Conservation (phyloP, 2,329 filamentous ascomycete genomes). For the Cryphonectria parasitica region DNA sequence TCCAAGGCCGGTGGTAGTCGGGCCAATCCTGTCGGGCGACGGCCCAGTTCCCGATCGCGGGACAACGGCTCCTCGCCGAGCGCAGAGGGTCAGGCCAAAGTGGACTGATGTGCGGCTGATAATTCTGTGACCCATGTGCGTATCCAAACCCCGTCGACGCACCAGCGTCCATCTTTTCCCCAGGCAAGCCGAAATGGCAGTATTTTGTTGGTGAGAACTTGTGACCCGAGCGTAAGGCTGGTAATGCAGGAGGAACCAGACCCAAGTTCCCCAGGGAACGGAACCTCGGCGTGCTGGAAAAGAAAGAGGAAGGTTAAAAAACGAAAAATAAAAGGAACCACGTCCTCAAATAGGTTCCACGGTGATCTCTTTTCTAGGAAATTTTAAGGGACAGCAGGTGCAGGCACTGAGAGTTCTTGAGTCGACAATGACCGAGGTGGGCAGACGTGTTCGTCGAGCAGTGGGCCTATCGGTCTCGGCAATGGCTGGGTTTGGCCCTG, state of each 20-base stretch:
- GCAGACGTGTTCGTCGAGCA: background rate
- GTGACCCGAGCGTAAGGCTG: background rate
- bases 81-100: background rate
- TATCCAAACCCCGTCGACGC: constrained; percentile 12
- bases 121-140: background rate
- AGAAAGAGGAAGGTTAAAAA: background rate
- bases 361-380: background rate
- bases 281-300: background rate
- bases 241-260: background rate
- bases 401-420: background rate
- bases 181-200: background rate
- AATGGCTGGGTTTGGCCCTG: background rate
- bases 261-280: background rate
- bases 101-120: background rate
- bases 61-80: background rate
- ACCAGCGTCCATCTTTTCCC: constrained; percentile 1
- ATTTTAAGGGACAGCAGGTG: background rate
- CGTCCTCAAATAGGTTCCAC: background rate
- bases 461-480: constrained; percentile 6
- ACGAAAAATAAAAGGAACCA: background rate
- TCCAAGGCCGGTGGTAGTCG: background rate
- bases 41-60: background rate
- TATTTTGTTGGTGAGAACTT: background rate
- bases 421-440: background rate
- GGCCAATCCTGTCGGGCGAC: background rate